Conservation (phyloP, 208 protist species). For the Leishmania lainsoni region DNA sequence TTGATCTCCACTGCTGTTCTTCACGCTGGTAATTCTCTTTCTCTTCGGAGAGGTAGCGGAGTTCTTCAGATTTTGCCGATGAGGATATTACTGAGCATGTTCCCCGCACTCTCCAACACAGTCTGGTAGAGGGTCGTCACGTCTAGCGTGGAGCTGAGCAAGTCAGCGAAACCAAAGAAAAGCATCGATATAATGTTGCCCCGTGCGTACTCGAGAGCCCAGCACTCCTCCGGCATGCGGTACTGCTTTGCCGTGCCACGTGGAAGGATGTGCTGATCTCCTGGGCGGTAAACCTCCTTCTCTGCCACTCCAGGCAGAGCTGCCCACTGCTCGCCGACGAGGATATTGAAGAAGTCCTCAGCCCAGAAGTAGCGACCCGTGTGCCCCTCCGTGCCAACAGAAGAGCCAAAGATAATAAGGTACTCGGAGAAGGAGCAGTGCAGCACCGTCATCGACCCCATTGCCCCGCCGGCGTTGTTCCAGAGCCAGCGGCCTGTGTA, state of each 20-base stretch:
- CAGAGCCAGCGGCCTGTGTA: conserved; percentile 80
- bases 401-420: conserved; percentile 92
- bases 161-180: conserved; percentile 90
- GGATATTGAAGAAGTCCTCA: conserved; percentile 92
- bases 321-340: conserved; percentile 92
- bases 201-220: conserved; percentile 92
- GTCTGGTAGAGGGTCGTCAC: conserved; percentile 71
- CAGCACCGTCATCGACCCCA: conserved; percentile 91
- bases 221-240: conserved; percentile 91
- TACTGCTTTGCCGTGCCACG: conserved; percentile 82
- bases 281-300: conserved; percentile 68
- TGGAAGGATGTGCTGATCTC: conserved; percentile 78
- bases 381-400: conserved; percentile 90
- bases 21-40: neutral
- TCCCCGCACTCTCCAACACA: conserved; percentile 57
- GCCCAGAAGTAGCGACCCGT: conserved; percentile 83
- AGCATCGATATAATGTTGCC: conserved; percentile 93
- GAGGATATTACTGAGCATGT: conserved; percentile 75
- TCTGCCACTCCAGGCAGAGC: conserved; percentile 37
- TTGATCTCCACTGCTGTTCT: neutral
- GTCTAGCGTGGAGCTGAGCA: conserved; percentile 73
- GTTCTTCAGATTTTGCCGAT: conserved; percentile 73
- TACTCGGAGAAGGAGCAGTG: conserved; percentile 93
- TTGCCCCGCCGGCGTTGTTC: conserved; percentile 92
- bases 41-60: too few species aligned